Evolutionary conservation across 164 flowering plant species (phyloP).

Genomic region (Tinospora cordifolia): DNA sequence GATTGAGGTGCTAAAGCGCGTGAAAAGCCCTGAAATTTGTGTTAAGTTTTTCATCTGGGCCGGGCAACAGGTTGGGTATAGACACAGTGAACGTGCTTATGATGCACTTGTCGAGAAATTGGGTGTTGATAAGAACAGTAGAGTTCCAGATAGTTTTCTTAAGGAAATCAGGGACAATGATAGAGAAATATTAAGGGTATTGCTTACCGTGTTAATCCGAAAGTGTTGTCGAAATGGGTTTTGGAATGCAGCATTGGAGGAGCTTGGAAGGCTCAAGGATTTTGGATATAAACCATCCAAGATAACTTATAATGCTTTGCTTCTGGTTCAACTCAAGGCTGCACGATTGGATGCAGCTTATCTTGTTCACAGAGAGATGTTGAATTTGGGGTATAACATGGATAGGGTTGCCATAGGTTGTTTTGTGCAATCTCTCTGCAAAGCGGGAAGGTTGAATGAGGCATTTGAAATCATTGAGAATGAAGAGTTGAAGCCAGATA

Average conservation of each 20-base stretch:
- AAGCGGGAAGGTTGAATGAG: constrained; percentile 63
- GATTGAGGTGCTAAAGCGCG: constrained; percentile 49
- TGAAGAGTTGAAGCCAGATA: constrained; percentile 59
- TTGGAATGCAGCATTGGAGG: constrained; percentile 82
- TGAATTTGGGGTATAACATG: constrained; percentile 40
- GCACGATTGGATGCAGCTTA: constrained; percentile 55
- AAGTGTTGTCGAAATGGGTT: constrained; percentile 60
- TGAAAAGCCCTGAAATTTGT: constrained; percentile 41
- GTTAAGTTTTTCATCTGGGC: constrained; percentile 88
- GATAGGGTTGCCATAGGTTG: constrained; percentile 50
- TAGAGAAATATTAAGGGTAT: constrained; percentile 48
- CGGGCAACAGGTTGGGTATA: constrained; percentile 76
- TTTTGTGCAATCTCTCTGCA: constrained; percentile 63
- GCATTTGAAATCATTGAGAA: constrained; percentile 60
- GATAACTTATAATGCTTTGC: constrained; percentile 61
- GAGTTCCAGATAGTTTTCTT: constrained; percentile 44
- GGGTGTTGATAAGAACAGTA: constrained; percentile 25
- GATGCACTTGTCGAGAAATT: constrained; percentile 51
- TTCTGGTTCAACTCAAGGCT: constrained; percentile 61
- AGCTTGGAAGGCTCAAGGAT: constrained; percentile 85
- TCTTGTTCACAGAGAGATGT: constrained; percentile 68
- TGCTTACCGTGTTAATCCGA: constrained; percentile 63
- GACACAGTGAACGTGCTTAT: constrained; percentile 50
- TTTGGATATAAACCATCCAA: constrained; percentile 64
- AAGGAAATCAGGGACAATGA: constrained; percentile 59